Conservation (phyloP, 148 eudicot genomes). For the Rhododendron molle region DNA sequence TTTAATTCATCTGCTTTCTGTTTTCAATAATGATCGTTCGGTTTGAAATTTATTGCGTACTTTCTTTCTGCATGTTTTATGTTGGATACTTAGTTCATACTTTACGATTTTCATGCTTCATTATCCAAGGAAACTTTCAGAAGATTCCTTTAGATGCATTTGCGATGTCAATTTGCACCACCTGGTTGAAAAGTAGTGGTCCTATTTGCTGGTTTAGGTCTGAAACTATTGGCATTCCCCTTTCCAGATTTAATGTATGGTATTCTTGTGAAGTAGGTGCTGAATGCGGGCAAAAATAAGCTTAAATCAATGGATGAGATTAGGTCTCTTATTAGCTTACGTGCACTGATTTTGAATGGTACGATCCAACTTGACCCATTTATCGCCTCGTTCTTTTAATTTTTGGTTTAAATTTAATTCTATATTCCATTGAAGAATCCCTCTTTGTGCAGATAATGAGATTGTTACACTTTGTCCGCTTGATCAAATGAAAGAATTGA, state of each 20-base stretch:
- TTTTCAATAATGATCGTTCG: neutral
- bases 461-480: conserved; percentile 57
- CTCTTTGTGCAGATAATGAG: conserved; percentile 65
- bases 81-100: neutral
- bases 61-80: neutral
- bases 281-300: conserved; percentile 84
- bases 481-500: conserved; percentile 67
- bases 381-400: neutral
- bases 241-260: neutral
- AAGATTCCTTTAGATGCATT: neutral
- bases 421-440: neutral
- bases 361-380: conserved; percentile 11
- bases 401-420: neutral
- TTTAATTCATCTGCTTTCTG: neutral
- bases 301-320: conserved; percentile 77
- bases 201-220: neutral
- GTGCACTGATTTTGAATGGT: conserved; percentile 94
- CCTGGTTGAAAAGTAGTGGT: neutral
- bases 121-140: neutral
- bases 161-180: neutral
- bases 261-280: conserved; percentile 41
- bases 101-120: neutral
- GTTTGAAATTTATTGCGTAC: neutral
- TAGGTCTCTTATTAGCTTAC: conserved; percentile 49
- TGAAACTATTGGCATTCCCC: neutral